Conservation (phyloP, 2,329 filamentous ascomycete species). For the Calcarisporium arbuscula region DNA sequence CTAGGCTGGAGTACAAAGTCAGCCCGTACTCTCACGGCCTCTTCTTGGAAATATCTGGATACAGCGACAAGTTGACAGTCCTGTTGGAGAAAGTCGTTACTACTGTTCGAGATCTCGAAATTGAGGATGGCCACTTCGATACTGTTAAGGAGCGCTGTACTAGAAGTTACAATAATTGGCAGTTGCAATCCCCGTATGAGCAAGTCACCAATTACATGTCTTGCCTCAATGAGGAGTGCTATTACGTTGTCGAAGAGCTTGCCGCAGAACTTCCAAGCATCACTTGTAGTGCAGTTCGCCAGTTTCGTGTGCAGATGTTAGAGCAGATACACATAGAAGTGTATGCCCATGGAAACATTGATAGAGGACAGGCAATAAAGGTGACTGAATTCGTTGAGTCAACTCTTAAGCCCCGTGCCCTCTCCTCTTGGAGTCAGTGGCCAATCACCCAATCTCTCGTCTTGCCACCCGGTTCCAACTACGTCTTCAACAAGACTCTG, state of each 20-base stretch:
- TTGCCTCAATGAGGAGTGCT: conserved; percentile 70
- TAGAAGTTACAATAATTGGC: conserved; percentile 75
- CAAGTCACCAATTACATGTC: conserved; percentile 78
- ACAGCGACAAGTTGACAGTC: conserved; percentile 91
- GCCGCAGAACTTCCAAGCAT: conserved; percentile 69
- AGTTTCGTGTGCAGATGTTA: conserved; percentile 75
- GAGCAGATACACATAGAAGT: conserved; percentile 81
- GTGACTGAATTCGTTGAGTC: conserved; percentile 77
- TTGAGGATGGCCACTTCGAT: conserved; percentile 80
- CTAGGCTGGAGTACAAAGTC: conserved; percentile 80
- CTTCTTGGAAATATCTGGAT: conserved; percentile 74
- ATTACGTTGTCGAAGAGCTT: conserved; percentile 74
- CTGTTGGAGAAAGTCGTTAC: conserved; percentile 81
- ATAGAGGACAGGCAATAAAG: conserved; percentile 85
- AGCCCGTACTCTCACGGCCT: conserved; percentile 65
- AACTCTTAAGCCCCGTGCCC: conserved; percentile 63
- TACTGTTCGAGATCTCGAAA: conserved; percentile 75
- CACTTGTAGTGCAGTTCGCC: conserved; percentile 64
- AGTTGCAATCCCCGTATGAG: conserved; percentile 79
- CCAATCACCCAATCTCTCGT: conserved; percentile 71
- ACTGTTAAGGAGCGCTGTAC: conserved; percentile 82
- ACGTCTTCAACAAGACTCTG: conserved; percentile 70
- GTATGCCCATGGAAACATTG: conserved; percentile 83
- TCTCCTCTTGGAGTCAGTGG: conserved; percentile 79
- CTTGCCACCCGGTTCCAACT: conserved; percentile 74